phyloP scores from a whole-genome alignment of 2,329 filamentous ascomycete genomes.

The Talaromyces sp. region DNA sequence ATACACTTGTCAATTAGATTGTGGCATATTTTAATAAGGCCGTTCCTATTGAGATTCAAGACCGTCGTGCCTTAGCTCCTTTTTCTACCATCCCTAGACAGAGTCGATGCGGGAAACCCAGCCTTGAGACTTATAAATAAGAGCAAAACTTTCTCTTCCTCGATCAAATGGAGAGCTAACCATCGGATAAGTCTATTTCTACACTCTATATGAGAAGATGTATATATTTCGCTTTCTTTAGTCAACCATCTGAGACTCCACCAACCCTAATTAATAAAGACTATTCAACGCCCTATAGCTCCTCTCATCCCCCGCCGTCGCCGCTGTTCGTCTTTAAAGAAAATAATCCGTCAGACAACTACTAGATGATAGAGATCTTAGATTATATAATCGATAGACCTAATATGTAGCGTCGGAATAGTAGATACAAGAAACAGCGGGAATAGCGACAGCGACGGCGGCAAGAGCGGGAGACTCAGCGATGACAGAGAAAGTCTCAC shows the following conservation, averaged over 20 bases:
- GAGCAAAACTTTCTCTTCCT: conserved; percentile 24
- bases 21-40: conserved; percentile 20
- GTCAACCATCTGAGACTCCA: not conserved
- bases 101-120: conserved; percentile 19
- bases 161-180: conserved; percentile 18
- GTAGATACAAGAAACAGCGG: conserved; percentile 6
- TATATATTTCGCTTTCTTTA: conserved; percentile 26
- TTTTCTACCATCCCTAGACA: conserved; percentile 15
- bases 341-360: not conserved
- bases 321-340: not conserved
- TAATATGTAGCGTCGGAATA: conserved; percentile 14
- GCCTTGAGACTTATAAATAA: conserved; percentile 12
- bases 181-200: conserved; percentile 17
- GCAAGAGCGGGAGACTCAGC: no score
- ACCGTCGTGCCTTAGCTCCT: conserved; percentile 16
- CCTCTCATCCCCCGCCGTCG: not conserved
- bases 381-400: not conserved
- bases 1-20: conserved; percentile 18
- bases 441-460: no score
- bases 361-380: not conserved
- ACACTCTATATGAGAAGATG: conserved; percentile 22
- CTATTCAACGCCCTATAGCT: not conserved
- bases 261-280: not conserved
- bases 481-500: conserved; percentile 10
- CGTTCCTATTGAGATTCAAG: conserved; percentile 12